These are phyloP conservation scores for Cardamine resedifolia DNA, from an alignment of 345 rosid species.

Conservation along the genomic window DNA sequence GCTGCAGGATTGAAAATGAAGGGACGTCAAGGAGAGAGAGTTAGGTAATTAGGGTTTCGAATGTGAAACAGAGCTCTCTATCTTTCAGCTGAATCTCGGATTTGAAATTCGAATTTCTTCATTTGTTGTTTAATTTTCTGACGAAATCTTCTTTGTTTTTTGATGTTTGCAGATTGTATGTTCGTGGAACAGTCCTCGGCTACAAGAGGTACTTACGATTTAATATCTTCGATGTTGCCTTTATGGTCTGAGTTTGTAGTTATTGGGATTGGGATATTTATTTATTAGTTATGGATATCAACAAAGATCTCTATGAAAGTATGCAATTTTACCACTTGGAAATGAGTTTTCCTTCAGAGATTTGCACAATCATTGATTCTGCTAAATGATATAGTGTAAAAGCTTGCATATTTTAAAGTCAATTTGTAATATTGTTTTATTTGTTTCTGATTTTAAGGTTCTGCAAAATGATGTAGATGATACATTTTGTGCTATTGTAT, in stretches of 20 bases:
- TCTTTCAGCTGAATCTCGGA: background rate
- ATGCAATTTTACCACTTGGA: background rate
- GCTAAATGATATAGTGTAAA: background rate
- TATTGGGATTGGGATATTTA: background rate
- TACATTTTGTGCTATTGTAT: background rate
- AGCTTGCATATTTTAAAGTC: background rate
- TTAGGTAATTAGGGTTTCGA: slow-evolving; percentile 49
- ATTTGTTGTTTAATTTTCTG: background rate
- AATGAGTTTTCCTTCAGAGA: background rate
- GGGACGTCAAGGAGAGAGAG: slow-evolving; percentile 96
- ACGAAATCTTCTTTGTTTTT: background rate
- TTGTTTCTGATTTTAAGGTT: background rate
- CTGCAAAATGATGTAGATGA: background rate
- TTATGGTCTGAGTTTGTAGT: slow-evolving; percentile 2
- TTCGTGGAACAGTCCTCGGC: slow-evolving; percentile 81
- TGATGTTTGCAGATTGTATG: slow-evolving; percentile 62
- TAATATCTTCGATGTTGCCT: background rate
- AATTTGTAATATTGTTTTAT: background rate
- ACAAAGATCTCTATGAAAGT: background rate
- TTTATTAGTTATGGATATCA: background rate
- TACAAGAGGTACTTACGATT: slow-evolving; percentile 92
- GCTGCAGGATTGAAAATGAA: slow-evolving; percentile 48
- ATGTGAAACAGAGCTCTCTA: background rate
- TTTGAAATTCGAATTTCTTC: background rate
- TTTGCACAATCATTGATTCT: background rate